Evolutionary conservation across 2,329 filamentous ascomycete genomes (phyloP).

Genomic region (Hypoxylon rubiginosum): DNA sequence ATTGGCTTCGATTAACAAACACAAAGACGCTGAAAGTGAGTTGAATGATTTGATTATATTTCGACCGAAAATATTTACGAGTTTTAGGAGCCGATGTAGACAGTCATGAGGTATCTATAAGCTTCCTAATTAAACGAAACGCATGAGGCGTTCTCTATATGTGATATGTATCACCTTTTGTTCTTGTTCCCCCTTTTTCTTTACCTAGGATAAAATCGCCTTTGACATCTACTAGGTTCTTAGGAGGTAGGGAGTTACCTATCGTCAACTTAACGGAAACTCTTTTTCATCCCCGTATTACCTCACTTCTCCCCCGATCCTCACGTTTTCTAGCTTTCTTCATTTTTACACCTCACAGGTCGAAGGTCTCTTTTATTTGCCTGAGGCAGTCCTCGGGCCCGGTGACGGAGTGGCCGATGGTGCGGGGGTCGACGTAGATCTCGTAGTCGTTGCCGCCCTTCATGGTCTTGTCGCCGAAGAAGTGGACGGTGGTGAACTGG

Average conservation of each 20-base stretch:
- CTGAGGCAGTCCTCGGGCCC: conserved; percentile 85
- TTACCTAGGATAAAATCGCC: background rate
- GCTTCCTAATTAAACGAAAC: background rate
- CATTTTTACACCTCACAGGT: conserved; percentile 63
- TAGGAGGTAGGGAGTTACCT: background rate
- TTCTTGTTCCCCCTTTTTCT: conserved; percentile 6
- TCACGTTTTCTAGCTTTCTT: background rate
- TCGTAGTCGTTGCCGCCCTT: conserved; percentile 95
- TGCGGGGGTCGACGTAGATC: conserved; percentile 86
- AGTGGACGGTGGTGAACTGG: conserved; percentile 89
- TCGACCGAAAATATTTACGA: background rate
- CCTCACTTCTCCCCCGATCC: background rate
- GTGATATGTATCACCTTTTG: conserved; percentile 17
- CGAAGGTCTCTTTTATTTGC: conserved; percentile 85
- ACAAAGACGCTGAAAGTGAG: too few species aligned
- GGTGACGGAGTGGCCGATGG: conserved; percentile 86
- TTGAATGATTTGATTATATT: background rate
- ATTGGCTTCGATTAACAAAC: too few species aligned
- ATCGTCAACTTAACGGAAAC: background rate
- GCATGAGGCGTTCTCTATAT: background rate
- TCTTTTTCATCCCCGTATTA: background rate
- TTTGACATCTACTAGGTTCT: background rate
- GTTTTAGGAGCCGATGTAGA: background rate
- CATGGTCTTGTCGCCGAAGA: conserved; percentile 97
- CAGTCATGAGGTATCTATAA: background rate